phyloP scores from a whole-genome alignment of 2,329 filamentous ascomycete species.

The Uncinocarpus reesii region DNA sequence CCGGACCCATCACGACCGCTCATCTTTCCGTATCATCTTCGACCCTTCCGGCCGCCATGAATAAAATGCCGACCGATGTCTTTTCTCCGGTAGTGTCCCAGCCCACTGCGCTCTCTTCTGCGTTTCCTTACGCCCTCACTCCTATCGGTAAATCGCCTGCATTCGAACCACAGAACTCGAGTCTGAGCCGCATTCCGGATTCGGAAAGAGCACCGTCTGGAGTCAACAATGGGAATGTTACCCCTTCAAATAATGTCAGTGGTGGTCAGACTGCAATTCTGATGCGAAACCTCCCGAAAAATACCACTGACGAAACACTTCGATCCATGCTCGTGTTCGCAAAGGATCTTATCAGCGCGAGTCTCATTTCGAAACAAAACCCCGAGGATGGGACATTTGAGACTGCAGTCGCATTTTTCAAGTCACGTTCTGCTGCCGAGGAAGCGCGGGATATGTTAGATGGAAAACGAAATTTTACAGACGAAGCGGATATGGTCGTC shows the following conservation, averaged over 20 bases:
- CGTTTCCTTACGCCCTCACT: slow-evolving; percentile 32
- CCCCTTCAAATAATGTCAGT: slow-evolving; percentile 23
- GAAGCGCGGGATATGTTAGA: slow-evolving; percentile 51
- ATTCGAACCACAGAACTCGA: slow-evolving; percentile 20
- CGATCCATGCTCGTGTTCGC: slow-evolving; percentile 57
- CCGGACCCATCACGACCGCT: slow-evolving; percentile 2
- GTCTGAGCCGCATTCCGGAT: slow-evolving; percentile 11
- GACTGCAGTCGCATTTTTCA: slow-evolving; percentile 51
- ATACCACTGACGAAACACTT: slow-evolving; percentile 48
- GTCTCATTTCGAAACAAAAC: slow-evolving; percentile 46
- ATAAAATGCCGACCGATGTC: slow-evolving; percentile 37
- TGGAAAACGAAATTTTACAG: slow-evolving; percentile 52
- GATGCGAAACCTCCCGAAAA: slow-evolving; percentile 50
- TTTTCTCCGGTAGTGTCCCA: slow-evolving; percentile 33
- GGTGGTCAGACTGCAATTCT: slow-evolving; percentile 38
- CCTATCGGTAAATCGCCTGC: slow-evolving; percentile 30
- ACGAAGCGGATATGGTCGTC: slow-evolving; percentile 49
- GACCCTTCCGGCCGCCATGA: slow-evolving; percentile 26
- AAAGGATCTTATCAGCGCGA: slow-evolving; percentile 50
- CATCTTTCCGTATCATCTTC: slow-evolving; percentile 19
- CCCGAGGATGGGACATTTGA: slow-evolving; percentile 48
- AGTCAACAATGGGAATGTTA: slow-evolving; percentile 23
- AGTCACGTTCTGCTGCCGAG: slow-evolving; percentile 46
- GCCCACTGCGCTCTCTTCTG: slow-evolving; percentile 24
- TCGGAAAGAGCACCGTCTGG: slow-evolving; percentile 11